A percentile compares a stretch with the other conserved stretches of the same genome.
Conservation (phyloP, 2,329 filamentous ascomycete species). For the Akanthomyces uredinophilus region DNA sequence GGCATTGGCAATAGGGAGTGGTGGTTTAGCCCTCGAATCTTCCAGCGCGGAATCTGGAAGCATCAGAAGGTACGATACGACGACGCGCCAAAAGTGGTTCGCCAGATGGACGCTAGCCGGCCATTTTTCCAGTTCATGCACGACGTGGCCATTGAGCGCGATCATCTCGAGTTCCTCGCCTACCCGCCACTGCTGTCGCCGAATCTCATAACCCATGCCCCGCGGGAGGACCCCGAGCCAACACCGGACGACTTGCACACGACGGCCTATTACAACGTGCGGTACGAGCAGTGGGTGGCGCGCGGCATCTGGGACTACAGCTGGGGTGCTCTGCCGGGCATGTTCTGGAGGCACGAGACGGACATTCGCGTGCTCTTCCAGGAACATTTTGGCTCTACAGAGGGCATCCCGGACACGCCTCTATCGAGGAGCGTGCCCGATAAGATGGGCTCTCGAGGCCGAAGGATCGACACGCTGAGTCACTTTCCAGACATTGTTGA, state of each 20-base stretch:
- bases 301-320: background rate
- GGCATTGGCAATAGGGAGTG: background rate
- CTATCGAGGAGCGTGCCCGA: background rate
- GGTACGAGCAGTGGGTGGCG: background rate
- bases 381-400: background rate
- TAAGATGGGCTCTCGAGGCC: background rate
- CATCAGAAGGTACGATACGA: background rate
- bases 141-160: background rate
- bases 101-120: background rate
- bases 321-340: background rate
- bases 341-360: background rate
- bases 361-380: background rate
- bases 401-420: background rate
- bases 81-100: background rate
- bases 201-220: background rate
- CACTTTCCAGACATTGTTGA: background rate
- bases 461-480: background rate
- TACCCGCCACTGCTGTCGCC: background rate
- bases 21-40: background rate
- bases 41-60: background rate
- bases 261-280: background rate
- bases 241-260: background rate
- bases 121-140: slow-evolving; percentile 4
- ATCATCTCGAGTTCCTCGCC: background rate
- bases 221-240: background rate